Base-by-base conservation (phyloP, 2,329 filamentous ascomycete species). In the Metarhizium robertsii region DNA sequence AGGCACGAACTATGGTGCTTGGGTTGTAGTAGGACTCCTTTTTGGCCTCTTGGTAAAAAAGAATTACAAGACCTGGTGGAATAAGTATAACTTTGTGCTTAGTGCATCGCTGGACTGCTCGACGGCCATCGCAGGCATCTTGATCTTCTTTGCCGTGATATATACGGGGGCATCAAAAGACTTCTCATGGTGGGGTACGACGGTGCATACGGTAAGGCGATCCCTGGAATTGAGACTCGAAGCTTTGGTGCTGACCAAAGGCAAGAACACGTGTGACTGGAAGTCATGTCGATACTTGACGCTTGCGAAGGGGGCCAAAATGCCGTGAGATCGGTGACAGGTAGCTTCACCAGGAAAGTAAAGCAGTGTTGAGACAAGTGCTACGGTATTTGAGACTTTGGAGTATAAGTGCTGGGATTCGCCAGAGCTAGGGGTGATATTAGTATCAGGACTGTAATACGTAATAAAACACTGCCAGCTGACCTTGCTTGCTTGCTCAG, bases 71-170 rank as follows among this genome's bases (percentile, higher is more conserved):
- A 48, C 57, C 4, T 70, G 67, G 67, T 70, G 67, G 67, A 61
- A 56, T 4, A 53, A 60, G 25, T 67, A 68, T 38, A 69, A 68
- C 34, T 69, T 68, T 40, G 64, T 69, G 8, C 60, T 69, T 7
- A 66, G 64, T 51, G 62, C 67, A 1, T 67, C 67, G 0, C 51
- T 71, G 13, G 67, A 69, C 47, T 67, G 63, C 25, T 67, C 66
- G 1, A 60, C 67, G 6, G 67, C 66, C 2, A 65, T 70, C 47
- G 62, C 64, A 16, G 65, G 61, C 6, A 64, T 70, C n/a, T 29
- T 70, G 13, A 69, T 69, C 16, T 70, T 70, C 57, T 70, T 70
- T 36, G 58, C 66, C 34, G 45, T 70, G 1, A 65, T 67, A 38
- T 69, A 69, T 48, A 67, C 65, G 0, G 65, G 65, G 0, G 45